Evolutionary conservation across 192 early-diverging fungal species (phyloP).

Genomic region (Glomus cerebriforme): DNA sequence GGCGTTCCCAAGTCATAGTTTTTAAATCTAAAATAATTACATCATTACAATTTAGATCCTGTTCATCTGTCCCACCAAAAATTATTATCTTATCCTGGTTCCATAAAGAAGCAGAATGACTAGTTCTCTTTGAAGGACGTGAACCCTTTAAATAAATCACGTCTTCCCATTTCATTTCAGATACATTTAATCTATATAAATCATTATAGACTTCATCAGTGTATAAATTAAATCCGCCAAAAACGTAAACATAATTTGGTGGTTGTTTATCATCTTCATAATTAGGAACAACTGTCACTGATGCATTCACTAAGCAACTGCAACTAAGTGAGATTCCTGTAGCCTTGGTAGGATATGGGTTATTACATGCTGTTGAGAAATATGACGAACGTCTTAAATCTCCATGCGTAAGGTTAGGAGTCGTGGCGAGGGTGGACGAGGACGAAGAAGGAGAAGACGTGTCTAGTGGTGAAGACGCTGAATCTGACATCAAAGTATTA

Average conservation of each 20-base stretch:
- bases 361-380: neutral
- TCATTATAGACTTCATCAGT: conserved; percentile 70
- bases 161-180: conserved; percentile 53
- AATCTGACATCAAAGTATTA: neutral
- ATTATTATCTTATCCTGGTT: conserved; percentile 58
- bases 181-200: conserved; percentile 53
- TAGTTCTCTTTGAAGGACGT: conserved; percentile 59
- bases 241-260: conserved; percentile 46
- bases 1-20: conserved; percentile 62
- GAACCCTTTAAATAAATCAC: conserved; percentile 55
- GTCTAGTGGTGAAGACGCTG: conserved; percentile 3
- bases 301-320: conserved; percentile 45
- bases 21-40: conserved; percentile 60
- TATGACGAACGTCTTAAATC: neutral
- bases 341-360: conserved; percentile 27
- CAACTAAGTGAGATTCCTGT: conserved; percentile 35
- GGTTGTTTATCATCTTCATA: conserved; percentile 12
- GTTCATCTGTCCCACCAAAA: conserved; percentile 65
- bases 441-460: conserved; percentile 23
- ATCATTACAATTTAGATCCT: conserved; percentile 57
- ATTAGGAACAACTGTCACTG: conserved; percentile 41
- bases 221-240: conserved; percentile 68
- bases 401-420: neutral
- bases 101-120: conserved; percentile 65
- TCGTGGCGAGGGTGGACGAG: conserved; percentile 25